Evolutionary conservation across 1,284 basidiomycete species (phyloP).

Genomic region (Fomitopsis schrenkii): DNA sequence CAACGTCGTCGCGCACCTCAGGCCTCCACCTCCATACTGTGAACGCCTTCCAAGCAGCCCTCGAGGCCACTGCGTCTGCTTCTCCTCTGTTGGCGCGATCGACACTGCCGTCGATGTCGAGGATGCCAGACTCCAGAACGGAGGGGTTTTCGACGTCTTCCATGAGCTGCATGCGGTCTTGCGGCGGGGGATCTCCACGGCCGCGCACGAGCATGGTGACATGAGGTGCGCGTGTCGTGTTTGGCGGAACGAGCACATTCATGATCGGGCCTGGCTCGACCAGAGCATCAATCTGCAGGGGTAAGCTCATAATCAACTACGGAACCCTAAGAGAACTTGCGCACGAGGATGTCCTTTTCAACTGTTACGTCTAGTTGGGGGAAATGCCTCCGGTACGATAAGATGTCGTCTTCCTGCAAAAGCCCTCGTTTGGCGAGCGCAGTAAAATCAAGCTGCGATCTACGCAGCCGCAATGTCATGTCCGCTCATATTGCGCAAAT

Average conservation of each 20-base stretch:
- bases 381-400: constrained; percentile 47
- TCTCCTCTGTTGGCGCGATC: constrained; percentile 30
- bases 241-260: constrained; percentile 39
- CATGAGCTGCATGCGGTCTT: constrained; percentile 25
- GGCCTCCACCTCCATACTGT: constrained; percentile 44
- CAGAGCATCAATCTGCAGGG: constrained; percentile 38
- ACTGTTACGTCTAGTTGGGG: constrained; percentile 31
- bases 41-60: constrained; percentile 47
- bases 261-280: constrained; percentile 37
- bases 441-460: constrained; percentile 33
- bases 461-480: not conserved
- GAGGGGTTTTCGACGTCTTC: constrained; percentile 38
- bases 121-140: constrained; percentile 44
- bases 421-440: constrained; percentile 41
- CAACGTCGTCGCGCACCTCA: constrained; percentile 21
- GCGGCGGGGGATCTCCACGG: constrained; percentile 23
- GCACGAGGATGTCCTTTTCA: constrained; percentile 52
- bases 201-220: constrained; percentile 28
- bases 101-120: constrained; percentile 48
- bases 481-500: not conserved
- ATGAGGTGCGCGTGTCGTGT: constrained; percentile 34
- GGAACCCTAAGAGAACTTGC: not conserved
- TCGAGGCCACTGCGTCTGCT: constrained; percentile 23
- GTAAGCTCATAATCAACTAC: too few species aligned
- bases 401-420: constrained; percentile 46